Conservation (phyloP, 768 basidiomycete species). For the Pleurotus tuoliensis region DNA sequence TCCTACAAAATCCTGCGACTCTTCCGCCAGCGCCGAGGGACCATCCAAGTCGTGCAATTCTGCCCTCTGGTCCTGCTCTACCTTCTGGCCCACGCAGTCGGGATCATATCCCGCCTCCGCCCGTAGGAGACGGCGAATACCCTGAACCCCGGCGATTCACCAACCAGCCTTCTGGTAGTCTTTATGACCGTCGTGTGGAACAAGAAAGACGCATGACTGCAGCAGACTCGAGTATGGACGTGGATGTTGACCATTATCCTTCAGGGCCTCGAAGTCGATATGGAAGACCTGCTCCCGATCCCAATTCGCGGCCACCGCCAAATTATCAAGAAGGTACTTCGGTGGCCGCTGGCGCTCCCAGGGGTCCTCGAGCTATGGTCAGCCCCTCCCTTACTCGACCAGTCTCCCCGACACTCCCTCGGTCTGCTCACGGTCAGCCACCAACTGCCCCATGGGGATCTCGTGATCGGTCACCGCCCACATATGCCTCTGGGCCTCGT, state of each 20-base stretch:
- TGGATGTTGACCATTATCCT: slow-evolving; percentile 19
- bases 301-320: no score
- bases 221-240: slow-evolving; percentile 21
- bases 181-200: slow-evolving; percentile 4
- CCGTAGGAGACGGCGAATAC: neutral
- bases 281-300: slow-evolving; percentile 5
- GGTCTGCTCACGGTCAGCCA: neutral
- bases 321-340: no score
- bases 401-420: neutral
- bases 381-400: slow-evolving; percentile 8
- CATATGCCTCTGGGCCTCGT: neutral
- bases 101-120: neutral
- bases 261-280: slow-evolving; percentile 15
- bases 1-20: neutral
- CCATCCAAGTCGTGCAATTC: neutral
- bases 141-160: neutral
- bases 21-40: slow-evolving; percentile 3
- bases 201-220: neutral
- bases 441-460: neutral
- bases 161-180: slow-evolving; percentile 10
- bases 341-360: slow-evolving; percentile 11
- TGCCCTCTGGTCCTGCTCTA: neutral
- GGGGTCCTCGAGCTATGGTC: slow-evolving; percentile 28
- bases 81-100: slow-evolving; percentile 2
- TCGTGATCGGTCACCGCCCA: slow-evolving; percentile 10